Conservation (phyloP, 306 rosid genomes). For the Trifolium repens region DNA sequence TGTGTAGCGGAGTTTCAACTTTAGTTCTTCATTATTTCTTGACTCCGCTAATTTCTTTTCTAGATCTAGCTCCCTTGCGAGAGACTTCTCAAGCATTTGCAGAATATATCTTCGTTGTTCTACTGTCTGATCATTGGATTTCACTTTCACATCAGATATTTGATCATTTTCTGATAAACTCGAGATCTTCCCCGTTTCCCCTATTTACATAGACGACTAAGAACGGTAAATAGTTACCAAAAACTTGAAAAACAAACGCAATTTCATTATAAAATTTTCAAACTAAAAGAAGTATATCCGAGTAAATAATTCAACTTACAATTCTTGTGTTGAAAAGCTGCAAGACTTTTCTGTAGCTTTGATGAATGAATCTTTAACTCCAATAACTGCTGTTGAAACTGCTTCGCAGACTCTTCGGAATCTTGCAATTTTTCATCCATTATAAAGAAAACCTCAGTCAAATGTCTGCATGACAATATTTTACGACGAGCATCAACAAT, state of each 20-base stretch:
- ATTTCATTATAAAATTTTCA: conserved; percentile 11
- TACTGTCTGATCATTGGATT: conserved; percentile 61
- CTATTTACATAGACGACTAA: conserved; percentile 55
- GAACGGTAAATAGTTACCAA: conserved; percentile 35
- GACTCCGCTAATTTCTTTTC: conserved; percentile 82
- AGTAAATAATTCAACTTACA: conserved; percentile 51
- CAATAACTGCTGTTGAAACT: conserved; percentile 67
- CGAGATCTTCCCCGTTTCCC: conserved; percentile 53
- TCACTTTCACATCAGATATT: conserved; percentile 46
- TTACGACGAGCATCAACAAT: conserved; percentile 65
- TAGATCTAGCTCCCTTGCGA: conserved; percentile 84
- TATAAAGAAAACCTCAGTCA: conserved; percentile 54
- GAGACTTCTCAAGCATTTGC: conserved; percentile 87
- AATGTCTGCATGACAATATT: conserved; percentile 76
- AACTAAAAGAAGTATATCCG: conserved; percentile 20
- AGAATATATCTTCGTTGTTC: conserved; percentile 77
- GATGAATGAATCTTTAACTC: conserved; percentile 78
- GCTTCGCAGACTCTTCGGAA: conserved; percentile 73
- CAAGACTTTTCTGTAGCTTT: conserved; percentile 70
- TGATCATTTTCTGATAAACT: conserved; percentile 55
- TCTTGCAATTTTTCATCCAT: conserved; percentile 73
- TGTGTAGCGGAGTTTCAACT: conserved; percentile 73
- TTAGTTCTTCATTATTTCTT: conserved; percentile 71
- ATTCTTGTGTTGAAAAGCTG: conserved; percentile 58
- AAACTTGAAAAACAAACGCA: conserved; percentile 20